Evolutionary conservation across 2,329 filamentous ascomycete species (phyloP).

Genomic region (Paraconiothyrium sp.): DNA sequence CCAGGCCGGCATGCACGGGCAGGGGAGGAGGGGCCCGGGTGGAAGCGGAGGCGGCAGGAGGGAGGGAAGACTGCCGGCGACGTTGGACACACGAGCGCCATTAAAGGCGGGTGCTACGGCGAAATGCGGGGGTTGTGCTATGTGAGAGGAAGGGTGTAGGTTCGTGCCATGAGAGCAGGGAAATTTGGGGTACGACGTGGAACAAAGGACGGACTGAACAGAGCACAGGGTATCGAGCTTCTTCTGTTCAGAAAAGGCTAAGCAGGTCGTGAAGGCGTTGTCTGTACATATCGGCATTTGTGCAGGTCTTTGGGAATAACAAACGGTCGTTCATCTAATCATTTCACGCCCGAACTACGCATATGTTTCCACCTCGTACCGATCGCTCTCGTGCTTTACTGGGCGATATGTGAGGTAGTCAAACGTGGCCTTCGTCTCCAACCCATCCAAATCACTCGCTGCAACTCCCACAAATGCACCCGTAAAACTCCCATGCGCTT

Average conservation of each 20-base stretch:
- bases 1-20: slow-evolving; percentile 43
- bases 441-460: slow-evolving; percentile 45
- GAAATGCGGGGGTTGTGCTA: slow-evolving; percentile 44
- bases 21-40: slow-evolving; percentile 32
- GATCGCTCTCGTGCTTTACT: slow-evolving; percentile 39
- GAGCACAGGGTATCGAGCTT: no score
- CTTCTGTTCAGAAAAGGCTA: no score
- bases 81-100: slow-evolving; percentile 37
- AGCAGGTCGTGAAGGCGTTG: no score
- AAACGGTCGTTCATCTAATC: no score
- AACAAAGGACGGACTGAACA: no score
- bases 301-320: no score
- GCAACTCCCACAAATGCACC: slow-evolving; percentile 58
- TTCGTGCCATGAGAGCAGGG: no score
- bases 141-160: neutral
- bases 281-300: no score
- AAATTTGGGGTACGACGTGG: neutral
- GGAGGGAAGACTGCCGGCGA: slow-evolving; percentile 30
- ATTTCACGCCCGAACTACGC: no score
- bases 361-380: slow-evolving; percentile 35
- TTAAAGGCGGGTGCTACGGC: slow-evolving; percentile 38
- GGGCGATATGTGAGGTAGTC: slow-evolving; percentile 47
- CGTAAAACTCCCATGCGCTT: slow-evolving; percentile 70
- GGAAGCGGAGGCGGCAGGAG: slow-evolving; percentile 22
- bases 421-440: slow-evolving; percentile 38